Base-by-base conservation (phyloP, 2,329 filamentous ascomycete genomes). In the Nothomitra cinnamomea region DNA sequence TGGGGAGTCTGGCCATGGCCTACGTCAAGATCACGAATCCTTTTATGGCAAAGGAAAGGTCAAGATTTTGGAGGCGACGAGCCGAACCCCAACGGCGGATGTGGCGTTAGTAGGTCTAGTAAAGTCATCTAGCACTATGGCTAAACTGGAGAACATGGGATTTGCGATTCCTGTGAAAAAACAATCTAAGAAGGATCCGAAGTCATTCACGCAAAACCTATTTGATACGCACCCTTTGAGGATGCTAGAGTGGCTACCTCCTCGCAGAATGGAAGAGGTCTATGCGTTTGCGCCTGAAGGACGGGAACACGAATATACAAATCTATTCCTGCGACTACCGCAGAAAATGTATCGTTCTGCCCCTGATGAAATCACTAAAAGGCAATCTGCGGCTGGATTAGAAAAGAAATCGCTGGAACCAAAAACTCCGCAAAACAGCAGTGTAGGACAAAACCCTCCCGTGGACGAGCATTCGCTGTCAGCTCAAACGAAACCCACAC, bases 171-270 rank as follows among this genome's bases (percentile, higher is more conserved):
- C 45, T 35, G 25, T n/a, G 45, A 61, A 3, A 54, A 61, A 25
- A 60, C 64, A 61, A 63, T 51, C 53, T 13, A 63, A 63, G 49
- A 80, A 75, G 59, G 79, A 83, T 58, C 71, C 72, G 1, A 78
- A 78, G 60, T 81, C 79, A 1, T 78, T 82, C 54, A 75, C 76
- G 1, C 80, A 83, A 58, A 75, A 73, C 56, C 62, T 79, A 1
- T 77, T 75, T 53, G 70, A 73, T 58, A 70, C 71, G 0, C 55
- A 70, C 7, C 66, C 69, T 2, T 56, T 73, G 36, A 63, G 69
- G 43, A 68, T 72, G 65, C 63, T 72, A 7, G 68, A 70, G 57
- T 72, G 70, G 70, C 60, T 72, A 51, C 69, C 70, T n/a, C 59
- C 69, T 24, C 65, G n/a, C 5, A 66, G 35, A 63, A 62, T n/a